Conservation (phyloP, 2,329 filamentous ascomycete genomes). For the Botryotinia convoluta region DNA sequence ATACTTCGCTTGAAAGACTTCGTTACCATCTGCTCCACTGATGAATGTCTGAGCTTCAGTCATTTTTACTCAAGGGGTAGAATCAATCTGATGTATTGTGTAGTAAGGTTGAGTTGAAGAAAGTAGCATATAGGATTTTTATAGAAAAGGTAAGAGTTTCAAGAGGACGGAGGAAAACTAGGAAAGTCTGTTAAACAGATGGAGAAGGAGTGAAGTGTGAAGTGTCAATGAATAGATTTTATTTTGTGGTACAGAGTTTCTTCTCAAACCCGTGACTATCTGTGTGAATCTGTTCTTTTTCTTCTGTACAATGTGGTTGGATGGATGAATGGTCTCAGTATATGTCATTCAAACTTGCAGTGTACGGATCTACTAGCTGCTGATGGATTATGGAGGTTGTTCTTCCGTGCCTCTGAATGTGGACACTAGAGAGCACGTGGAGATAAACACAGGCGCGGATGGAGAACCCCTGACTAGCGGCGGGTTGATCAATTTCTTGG, state of each 20-base stretch:
- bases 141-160: neutral
- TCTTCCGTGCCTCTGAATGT: slow-evolving; percentile 9
- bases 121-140: slow-evolving; percentile 15
- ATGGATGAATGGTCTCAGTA: neutral
- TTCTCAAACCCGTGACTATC: slow-evolving; percentile 2
- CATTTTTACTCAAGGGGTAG: neutral
- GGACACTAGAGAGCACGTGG: neutral
- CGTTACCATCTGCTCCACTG: slow-evolving; percentile 36
- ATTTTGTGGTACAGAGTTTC: neutral
- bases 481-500: neutral
- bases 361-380: neutral
- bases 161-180: neutral
- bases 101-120: neutral
- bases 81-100: slow-evolving; percentile 17
- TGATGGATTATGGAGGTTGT: slow-evolving; percentile 1
- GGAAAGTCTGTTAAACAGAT: neutral
- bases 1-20: slow-evolving; percentile 37
- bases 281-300: neutral
- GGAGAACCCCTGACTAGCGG: neutral
- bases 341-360: neutral
- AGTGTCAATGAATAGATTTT: neutral
- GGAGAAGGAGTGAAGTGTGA: neutral
- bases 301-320: neutral
- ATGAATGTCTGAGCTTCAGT: slow-evolving; percentile 25
- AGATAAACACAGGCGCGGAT: neutral